Conservation (phyloP, 2,329 filamentous ascomycete species). For the Lojkania enalia region DNA sequence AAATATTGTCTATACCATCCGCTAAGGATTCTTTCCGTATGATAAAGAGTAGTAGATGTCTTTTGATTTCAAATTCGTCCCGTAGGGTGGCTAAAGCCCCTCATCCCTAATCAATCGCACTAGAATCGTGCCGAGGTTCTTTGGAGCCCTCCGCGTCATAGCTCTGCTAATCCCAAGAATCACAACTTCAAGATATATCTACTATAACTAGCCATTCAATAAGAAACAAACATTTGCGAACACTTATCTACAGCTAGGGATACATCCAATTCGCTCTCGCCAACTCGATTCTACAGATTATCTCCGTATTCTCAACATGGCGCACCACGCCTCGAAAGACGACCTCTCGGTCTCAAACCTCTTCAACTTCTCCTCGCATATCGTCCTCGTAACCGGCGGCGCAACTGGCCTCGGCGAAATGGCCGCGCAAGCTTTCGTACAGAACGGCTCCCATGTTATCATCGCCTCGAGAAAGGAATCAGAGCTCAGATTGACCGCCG, state of each 20-base stretch:
- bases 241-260: constrained; percentile 6
- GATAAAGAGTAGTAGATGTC: too few relatives aligned
- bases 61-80: too few relatives aligned
- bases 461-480: constrained; percentile 58
- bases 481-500: constrained; percentile 52
- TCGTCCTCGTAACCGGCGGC: constrained; percentile 56
- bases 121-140: constrained; percentile 23
- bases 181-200: constrained; percentile 14
- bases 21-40: too few relatives aligned
- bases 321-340: constrained; percentile 34
- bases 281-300: constrained; percentile 2
- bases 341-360: constrained; percentile 40
- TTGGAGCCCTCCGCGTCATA: constrained; percentile 15
- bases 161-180: constrained; percentile 17
- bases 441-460: constrained; percentile 57
- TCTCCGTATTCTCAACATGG: constrained; percentile 20
- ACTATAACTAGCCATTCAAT: constrained; percentile 1
- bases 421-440: constrained; percentile 58
- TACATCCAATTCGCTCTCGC: neutral
- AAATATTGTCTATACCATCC: too few relatives aligned
- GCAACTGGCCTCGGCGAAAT: constrained; percentile 58
- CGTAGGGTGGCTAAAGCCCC: neutral
- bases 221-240: neutral
- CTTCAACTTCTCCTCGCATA: constrained; percentile 42
- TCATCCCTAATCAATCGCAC: neutral